A percentile compares a stretch with the other conserved stretches of the same genome.
phyloP scores from a whole-genome alignment of 192 early-diverging fungal genomes.

The Chytriomyces confervae region DNA sequence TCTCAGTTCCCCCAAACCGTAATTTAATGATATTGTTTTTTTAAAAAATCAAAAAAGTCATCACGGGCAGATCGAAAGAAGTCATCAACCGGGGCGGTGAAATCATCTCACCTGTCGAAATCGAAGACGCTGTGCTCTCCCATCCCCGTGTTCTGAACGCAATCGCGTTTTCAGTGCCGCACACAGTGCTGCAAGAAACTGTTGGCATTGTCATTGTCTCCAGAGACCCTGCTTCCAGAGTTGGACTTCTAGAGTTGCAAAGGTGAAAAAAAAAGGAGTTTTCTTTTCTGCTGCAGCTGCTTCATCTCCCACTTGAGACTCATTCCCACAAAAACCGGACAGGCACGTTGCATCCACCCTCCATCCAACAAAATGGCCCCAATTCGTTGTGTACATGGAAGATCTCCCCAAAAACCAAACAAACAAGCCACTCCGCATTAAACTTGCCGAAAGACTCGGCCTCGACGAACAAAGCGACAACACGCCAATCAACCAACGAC shows the following conservation, averaged over 20 bases:
- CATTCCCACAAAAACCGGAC: not conserved
- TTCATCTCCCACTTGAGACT: not conserved
- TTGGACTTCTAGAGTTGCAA: slow-evolving; percentile 28
- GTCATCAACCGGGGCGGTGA: slow-evolving; percentile 90
- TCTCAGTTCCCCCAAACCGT: not conserved
- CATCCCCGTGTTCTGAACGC: slow-evolving; percentile 45
- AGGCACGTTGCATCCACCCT: slow-evolving; percentile 39
- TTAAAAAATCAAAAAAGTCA: not conserved
- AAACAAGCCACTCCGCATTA: slow-evolving; percentile 51
- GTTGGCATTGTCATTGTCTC: slow-evolving; percentile 50
- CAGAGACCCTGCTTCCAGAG: slow-evolving; percentile 4
- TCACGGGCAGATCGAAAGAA: slow-evolving; percentile 89
- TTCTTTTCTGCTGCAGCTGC: too few species aligned
- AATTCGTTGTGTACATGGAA: slow-evolving; percentile 52
- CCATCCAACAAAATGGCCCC: slow-evolving; percentile 51
- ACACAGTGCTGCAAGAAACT: slow-evolving; percentile 52
- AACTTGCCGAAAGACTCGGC: slow-evolving; percentile 46
- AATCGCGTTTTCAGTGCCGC: slow-evolving; percentile 53
- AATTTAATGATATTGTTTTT: too few species aligned
- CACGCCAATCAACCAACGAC: slow-evolving; percentile 26
- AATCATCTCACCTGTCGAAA: slow-evolving; percentile 86
- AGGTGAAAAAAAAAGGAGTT: not conserved
- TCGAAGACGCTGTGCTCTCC: slow-evolving; percentile 67
- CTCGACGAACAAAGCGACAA: slow-evolving; percentile 45
- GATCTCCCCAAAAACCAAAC: slow-evolving; percentile 50